phyloP scores from a whole-genome alignment of 1,139 yeast species.

The Komagataea norvegica region DNA sequence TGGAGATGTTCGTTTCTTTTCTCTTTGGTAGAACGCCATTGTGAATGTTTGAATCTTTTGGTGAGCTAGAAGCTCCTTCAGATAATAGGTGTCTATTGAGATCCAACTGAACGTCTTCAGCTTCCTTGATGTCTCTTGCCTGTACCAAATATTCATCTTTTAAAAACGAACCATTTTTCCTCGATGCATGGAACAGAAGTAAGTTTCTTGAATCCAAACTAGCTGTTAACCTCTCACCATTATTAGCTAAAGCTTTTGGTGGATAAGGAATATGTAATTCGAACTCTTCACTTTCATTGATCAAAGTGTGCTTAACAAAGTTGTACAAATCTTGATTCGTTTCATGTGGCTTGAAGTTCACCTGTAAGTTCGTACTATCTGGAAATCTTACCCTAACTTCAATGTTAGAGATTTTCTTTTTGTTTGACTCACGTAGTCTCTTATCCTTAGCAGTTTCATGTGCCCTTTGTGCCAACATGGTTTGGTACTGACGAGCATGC shows the following conservation, averaged over 20 bases:
- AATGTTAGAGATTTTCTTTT: slow-evolving; percentile 24
- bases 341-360: slow-evolving; percentile 38
- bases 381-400: slow-evolving; percentile 50
- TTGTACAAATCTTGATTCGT: slow-evolving; percentile 38
- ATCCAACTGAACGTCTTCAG: slow-evolving; percentile 37
- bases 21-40: slow-evolving; percentile 20
- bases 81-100: slow-evolving; percentile 31
- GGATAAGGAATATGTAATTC: slow-evolving; percentile 43
- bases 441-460: slow-evolving; percentile 31
- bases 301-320: slow-evolving; percentile 27
- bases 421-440: slow-evolving; percentile 16
- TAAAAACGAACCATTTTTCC: slow-evolving; percentile 23
- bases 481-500: slow-evolving; percentile 51
- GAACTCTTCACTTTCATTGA: slow-evolving; percentile 32
- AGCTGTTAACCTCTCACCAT: slow-evolving; percentile 19
- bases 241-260: slow-evolving; percentile 26
- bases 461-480: slow-evolving; percentile 39
- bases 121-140: slow-evolving; percentile 36
- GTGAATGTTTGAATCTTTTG: slow-evolving; percentile 11
- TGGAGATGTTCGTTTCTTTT: not conserved
- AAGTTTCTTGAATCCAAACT: slow-evolving; percentile 32
- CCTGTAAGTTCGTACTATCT: slow-evolving; percentile 46
- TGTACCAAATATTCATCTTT: slow-evolving; percentile 30
- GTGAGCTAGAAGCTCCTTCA: slow-evolving; percentile 12
- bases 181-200: slow-evolving; percentile 26